These are phyloP conservation scores for Dactylellina haptotyla DNA, from an alignment of 2,329 filamentous ascomycete genomes.

Conservation along the genomic window DNA sequence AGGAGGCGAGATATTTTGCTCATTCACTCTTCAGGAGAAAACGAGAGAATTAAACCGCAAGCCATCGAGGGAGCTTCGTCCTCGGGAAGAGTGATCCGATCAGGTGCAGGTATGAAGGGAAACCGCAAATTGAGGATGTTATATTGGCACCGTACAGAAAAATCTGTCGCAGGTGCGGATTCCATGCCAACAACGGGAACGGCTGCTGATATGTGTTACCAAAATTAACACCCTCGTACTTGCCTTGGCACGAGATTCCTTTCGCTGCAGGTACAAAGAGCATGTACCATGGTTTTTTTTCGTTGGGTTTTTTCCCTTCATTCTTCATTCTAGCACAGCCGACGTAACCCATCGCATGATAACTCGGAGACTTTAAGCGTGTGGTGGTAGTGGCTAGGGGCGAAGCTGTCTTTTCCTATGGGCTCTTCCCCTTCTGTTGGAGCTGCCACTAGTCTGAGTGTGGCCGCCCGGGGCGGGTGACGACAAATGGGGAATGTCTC, in stretches of 20 bases:
- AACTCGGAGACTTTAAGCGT: slow-evolving; percentile 39
- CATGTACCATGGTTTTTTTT: slow-evolving; percentile 20
- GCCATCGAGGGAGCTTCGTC: not conserved
- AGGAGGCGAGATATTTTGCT: slow-evolving; percentile 24
- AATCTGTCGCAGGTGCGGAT: slow-evolving; percentile 16
- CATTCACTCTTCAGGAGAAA: not conserved
- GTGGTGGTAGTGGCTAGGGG: slow-evolving; percentile 29
- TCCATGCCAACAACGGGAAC: slow-evolving; percentile 25
- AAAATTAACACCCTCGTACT: slow-evolving; percentile 34
- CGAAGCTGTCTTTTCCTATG: not conserved
- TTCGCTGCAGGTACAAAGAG: slow-evolving; percentile 48
- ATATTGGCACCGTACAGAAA: no score
- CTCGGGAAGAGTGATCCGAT: not conserved
- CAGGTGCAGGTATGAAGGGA: slow-evolving; percentile 6
- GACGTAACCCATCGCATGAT: slow-evolving; percentile 27
- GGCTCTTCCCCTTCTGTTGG: slow-evolving; percentile 22
- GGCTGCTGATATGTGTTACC: slow-evolving; percentile 17
- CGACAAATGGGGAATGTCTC: slow-evolving; percentile 54
- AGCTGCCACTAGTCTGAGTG: not conserved
- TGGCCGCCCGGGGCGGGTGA: slow-evolving; percentile 18
- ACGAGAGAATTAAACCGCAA: not conserved
- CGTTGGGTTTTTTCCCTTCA: not conserved
- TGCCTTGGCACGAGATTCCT: slow-evolving; percentile 34
- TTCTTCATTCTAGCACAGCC: slow-evolving; percentile 24
- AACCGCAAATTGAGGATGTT: no score